Conservation (phyloP, 2,329 filamentous ascomycete species). For the Epichloe bromicola region DNA sequence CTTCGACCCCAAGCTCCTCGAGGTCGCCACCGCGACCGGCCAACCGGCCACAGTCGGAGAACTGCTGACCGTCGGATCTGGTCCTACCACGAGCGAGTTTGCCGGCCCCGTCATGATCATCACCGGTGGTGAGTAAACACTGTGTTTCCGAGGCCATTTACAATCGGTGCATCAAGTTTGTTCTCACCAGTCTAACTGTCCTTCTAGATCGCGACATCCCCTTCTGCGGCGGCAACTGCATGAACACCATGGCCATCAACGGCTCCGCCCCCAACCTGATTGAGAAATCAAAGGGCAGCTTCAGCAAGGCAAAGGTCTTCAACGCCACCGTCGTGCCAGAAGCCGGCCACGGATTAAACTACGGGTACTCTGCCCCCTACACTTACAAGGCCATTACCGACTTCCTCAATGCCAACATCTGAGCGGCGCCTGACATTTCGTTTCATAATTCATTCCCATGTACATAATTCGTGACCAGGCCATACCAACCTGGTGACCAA, state of each 20-base stretch:
- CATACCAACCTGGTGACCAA: not conserved
- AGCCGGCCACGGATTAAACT: conserved; percentile 38
- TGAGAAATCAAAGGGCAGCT: conserved; percentile 25
- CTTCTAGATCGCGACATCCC: conserved; percentile 32
- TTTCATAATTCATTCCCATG: not conserved
- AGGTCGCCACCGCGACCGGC: conserved; percentile 30
- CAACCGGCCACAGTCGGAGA: conserved; percentile 47
- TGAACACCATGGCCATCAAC: conserved; percentile 25
- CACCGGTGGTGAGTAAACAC: conserved; percentile 32
- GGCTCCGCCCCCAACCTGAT: conserved; percentile 28
- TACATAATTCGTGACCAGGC: not conserved
- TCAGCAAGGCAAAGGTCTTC: conserved; percentile 34
- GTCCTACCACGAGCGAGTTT: conserved; percentile 24
- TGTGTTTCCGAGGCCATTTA: rapidly evolving
- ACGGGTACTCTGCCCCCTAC: conserved; percentile 22
- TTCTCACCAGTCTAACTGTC: no score
- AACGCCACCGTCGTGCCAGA: conserved; percentile 39
- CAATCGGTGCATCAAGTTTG: no score
- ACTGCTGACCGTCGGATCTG: conserved; percentile 39
- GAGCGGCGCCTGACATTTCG: not conserved
- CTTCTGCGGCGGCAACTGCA: conserved; percentile 51
- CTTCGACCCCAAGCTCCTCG: conserved; percentile 42
- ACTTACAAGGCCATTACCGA: conserved; percentile 25
- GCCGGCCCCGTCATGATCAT: conserved; percentile 44
- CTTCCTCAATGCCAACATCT: conserved; percentile 14